A percentile compares a stretch with the other conserved stretches of the same genome.
Evolutionary conservation across 192 early-diverging fungal species (phyloP).

Genomic region (Cetraspora pellucida): DNA sequence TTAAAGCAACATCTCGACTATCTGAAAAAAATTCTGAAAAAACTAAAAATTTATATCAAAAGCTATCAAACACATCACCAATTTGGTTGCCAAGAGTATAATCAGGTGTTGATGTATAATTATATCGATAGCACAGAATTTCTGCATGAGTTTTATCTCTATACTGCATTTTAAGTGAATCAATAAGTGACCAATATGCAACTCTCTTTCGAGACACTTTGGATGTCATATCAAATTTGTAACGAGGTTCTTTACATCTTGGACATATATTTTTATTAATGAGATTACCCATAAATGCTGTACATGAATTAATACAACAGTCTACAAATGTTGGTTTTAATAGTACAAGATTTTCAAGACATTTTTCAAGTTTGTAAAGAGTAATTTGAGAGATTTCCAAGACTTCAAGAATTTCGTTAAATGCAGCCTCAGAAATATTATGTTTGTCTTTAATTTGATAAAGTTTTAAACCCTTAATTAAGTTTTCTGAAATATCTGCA

Average conservation of each 20-base stretch:
- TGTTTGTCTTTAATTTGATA: no score
- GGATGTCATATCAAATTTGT: neutral
- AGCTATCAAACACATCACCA: neutral
- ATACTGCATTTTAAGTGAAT: neutral
- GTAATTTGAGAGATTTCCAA: no score
- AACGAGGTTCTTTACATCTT: neutral
- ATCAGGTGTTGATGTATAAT: slow-evolving; percentile 2
- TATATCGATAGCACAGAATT: neutral
- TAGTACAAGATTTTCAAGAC: no score
- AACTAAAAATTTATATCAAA: neutral
- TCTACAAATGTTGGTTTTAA: neutral
- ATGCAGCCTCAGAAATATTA: no score
- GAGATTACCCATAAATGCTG: neutral
- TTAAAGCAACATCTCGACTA: neutral
- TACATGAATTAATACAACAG: neutral
- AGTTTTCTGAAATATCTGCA: no score
- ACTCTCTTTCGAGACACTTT: neutral
- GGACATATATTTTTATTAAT: neutral
- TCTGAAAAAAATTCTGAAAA: neutral
- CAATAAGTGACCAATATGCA: neutral
- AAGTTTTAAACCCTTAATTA: no score
- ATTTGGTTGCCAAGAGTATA: neutral
- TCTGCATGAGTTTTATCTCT: neutral
- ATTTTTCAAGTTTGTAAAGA: no score
- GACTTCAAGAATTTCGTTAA: no score